Evolutionary conservation across 306 rosid species (phyloP), one percentile per base, ranked within the genome.

Genomic region (Oemleria cerasiformis): DNA sequence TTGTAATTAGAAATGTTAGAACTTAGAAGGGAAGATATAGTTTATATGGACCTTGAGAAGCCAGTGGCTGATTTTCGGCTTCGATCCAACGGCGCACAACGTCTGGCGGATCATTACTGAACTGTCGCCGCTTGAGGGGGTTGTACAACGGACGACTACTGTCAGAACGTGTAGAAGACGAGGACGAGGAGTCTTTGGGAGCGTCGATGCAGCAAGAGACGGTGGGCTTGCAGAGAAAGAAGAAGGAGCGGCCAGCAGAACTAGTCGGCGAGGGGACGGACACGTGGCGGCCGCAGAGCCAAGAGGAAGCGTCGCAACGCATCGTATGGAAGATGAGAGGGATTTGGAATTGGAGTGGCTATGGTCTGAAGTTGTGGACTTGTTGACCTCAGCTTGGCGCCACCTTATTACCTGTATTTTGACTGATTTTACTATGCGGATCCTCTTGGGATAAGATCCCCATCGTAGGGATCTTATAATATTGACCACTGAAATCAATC

Each of bases 21-120:
- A 25, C 30, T 45, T 45, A 45, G 49, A 45, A 45, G 49, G 49
- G 49, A 45, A 9, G 49, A 51, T n/a, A 19, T 53, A 25, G 1
- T 25, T 25, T 25, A 25, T 45, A 47, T 16, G 19, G 25, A 88
- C 91, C 90, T 67, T 73, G 64, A 53, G 95, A 90, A 19, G 83
- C 83, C 7, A 81, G 83, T 0, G 85, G 73, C 41, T 77, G 81
- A 65, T 80, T 55, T 20, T 55, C 81, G n/a, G 85, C 68, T 74
- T 90, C 80, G 69, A 92, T 51, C 96, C 96, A 92, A 16, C 66
- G 90, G 74, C 96, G 96, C 25, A 77, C 63, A 47, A 90, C 70
- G 67, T 73, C 78, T 30, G 65, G 84, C 38, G 65, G 84, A 49
- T 73, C 67, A 1, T 44, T 70, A 48, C 42, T 58, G 47, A 66